phyloP scores from a whole-genome alignment of 1,284 basidiomycete genomes.

The Cryptococcus sp. region DNA sequence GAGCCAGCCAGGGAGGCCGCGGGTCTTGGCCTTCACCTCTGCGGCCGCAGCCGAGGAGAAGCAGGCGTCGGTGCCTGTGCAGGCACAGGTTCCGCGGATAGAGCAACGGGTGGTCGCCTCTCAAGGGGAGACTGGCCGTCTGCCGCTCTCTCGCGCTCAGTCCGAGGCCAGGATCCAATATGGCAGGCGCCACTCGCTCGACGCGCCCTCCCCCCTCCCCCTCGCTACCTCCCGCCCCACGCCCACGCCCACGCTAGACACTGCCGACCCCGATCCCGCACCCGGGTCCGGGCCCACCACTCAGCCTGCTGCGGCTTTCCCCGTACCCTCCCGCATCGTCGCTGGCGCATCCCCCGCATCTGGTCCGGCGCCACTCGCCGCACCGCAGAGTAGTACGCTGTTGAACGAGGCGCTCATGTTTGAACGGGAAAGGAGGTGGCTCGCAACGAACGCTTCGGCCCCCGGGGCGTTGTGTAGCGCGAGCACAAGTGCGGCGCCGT shows the following conservation, averaged over 20 bases:
- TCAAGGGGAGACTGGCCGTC: constrained; percentile 1
- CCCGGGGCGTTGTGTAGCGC: constrained; percentile 4
- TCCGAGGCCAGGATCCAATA: constrained; percentile 6
- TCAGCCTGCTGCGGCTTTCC: constrained; percentile 16
- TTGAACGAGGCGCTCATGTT: constrained; percentile 29
- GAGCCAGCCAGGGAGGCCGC: constrained; percentile 27
- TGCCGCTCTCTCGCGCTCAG: constrained; percentile 3
- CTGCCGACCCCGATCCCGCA: too few relatives aligned
- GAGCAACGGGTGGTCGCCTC: background rate
- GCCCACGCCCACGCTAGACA: too few relatives aligned
- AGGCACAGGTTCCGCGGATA: background rate
- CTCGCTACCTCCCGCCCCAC: too few relatives aligned
- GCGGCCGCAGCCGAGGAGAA: background rate
- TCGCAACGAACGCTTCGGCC: constrained; percentile 1
- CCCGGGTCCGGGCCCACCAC: background rate
- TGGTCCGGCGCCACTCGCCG: constrained; percentile 6
- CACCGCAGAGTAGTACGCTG: constrained; percentile 7
- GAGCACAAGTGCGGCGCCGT: background rate
- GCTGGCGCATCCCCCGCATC: constrained; percentile 1
- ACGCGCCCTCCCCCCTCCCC: too few relatives aligned
- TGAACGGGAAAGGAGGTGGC: constrained; percentile 20
- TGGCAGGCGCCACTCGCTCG: background rate
- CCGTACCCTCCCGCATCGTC: constrained; percentile 21
- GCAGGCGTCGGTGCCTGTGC: background rate
- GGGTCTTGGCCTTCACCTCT: constrained; percentile 7